Base-by-base conservation (phyloP, 306 rosid species). In the Cucumis hystrix region DNA sequence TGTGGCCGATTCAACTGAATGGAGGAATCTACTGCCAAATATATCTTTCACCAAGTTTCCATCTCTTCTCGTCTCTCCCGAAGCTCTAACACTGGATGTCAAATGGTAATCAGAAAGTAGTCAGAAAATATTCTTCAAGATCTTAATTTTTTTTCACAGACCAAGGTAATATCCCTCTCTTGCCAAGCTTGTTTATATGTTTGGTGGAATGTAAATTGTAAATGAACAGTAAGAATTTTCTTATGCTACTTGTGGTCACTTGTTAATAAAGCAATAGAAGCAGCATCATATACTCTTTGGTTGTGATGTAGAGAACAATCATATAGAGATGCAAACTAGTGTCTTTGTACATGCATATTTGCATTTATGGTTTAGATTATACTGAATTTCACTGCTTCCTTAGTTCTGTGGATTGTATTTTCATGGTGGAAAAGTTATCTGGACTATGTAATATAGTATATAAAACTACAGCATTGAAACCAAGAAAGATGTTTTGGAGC, bases 21-120 rank as follows among this genome's bases (percentile, higher is more conserved):
- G 93, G 97, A 89, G 93, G 55, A 81, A 78, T 83, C 87, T 91
- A 80, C 86, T 87, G 91, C 85, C 93, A 0, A 95, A 95, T 86
- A 83, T 87, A 79, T 95, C 97, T 14, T 92, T 88, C 77, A 89
- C 97, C 20, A 85, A 89, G 77, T 81, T 87, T 58, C 86, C 88
- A 39, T 89, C 97, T 37, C 77, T 87, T 56, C 93, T 92, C 69
- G 90, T 90, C 74, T 91, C 97, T 49, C 80, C 97, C 0, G 97
- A 92, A 78, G 89, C 98, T 43, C 88, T 95, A 33, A 95, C 98
- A 14, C 82, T 95, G 80, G 98, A 88, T 85, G 87, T 95, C 77
- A 90, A 92, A 82, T 95, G 96, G 98, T 92, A 95, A 87, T 77
- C 63, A 13, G 76, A 79, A 69, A 80, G 43, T 60, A 43, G 49